phyloP scores from a whole-genome alignment of 495 filamentous ascomycete species.

The Xylaria acuta region DNA sequence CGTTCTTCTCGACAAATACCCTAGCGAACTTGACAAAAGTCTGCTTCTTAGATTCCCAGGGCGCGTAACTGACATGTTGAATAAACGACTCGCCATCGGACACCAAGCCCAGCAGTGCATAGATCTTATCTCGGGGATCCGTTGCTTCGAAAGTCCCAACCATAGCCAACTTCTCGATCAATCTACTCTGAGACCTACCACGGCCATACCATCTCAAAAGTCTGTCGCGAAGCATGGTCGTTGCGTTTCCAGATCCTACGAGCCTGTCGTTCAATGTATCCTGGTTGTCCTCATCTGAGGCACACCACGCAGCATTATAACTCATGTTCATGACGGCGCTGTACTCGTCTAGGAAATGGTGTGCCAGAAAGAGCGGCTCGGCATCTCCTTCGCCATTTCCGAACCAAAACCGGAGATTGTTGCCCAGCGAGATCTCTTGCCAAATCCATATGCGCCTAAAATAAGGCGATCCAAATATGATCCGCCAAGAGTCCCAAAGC shows the following conservation, averaged over 20 bases:
- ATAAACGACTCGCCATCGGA: slow-evolving; percentile 6
- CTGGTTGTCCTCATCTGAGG: not conserved
- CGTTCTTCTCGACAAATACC: not conserved
- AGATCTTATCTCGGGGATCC: slow-evolving; percentile 27
- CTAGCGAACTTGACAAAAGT: not conserved
- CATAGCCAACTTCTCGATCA: slow-evolving; percentile 26
- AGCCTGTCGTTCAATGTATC: not conserved
- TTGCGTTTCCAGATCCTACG: not conserved
- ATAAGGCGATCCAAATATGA: not conserved
- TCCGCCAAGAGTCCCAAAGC: slow-evolving; percentile 12
- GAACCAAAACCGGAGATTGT: slow-evolving; percentile 15
- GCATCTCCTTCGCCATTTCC: slow-evolving; percentile 1
- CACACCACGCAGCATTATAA: slow-evolving; percentile 21
- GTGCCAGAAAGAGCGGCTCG: slow-evolving; percentile 1
- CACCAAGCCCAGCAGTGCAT: slow-evolving; percentile 23
- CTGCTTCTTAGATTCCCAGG: slow-evolving; percentile 4
- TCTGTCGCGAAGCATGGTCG: not conserved
- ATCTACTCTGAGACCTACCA: slow-evolving; percentile 6
- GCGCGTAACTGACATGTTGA: slow-evolving; percentile 3
- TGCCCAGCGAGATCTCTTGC: slow-evolving; percentile 24
- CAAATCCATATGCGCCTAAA: slow-evolving; percentile 28
- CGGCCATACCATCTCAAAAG: not conserved
- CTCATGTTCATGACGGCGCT: slow-evolving; percentile 22
- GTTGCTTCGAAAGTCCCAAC: slow-evolving; percentile 6
- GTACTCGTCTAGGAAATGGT: slow-evolving; percentile 16